phyloP scores from a whole-genome alignment of 495 filamentous ascomycete genomes.

The Hyaloscypha variabilis region DNA sequence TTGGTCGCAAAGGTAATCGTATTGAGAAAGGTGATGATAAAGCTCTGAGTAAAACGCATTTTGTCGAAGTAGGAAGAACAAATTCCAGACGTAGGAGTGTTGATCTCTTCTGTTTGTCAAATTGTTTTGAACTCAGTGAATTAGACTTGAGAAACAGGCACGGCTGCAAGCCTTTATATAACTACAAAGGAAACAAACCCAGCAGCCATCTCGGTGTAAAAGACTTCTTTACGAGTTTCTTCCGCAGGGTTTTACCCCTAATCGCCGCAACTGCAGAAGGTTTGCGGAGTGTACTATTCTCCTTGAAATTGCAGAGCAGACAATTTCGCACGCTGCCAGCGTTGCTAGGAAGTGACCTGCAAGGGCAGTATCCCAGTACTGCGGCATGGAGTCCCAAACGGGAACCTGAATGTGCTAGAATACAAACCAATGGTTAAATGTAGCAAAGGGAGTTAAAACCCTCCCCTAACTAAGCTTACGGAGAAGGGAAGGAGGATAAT shows the following conservation, averaged over 20 bases:
- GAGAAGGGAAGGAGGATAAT: neutral
- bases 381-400: neutral
- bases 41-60: constrained; percentile 1
- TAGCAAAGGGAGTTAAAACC: neutral
- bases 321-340: neutral
- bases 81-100: constrained; percentile 3
- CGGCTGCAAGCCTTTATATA: neutral
- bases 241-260: neutral
- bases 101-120: neutral
- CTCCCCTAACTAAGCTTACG: neutral
- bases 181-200: neutral
- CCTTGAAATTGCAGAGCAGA: neutral
- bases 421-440: neutral
- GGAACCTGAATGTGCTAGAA: neutral
- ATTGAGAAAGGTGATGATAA: constrained; percentile 5
- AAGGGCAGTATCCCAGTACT: neutral
- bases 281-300: neutral
- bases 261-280: neutral
- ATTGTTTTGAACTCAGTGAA: neutral
- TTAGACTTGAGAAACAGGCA: neutral
- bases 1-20: neutral
- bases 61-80: constrained; percentile 1
- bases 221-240: neutral
- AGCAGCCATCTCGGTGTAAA: neutral
- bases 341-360: neutral